Evolutionary conservation across 805 yeast species (phyloP).

Genomic region (Nakazawaea wyomingensis): DNA sequence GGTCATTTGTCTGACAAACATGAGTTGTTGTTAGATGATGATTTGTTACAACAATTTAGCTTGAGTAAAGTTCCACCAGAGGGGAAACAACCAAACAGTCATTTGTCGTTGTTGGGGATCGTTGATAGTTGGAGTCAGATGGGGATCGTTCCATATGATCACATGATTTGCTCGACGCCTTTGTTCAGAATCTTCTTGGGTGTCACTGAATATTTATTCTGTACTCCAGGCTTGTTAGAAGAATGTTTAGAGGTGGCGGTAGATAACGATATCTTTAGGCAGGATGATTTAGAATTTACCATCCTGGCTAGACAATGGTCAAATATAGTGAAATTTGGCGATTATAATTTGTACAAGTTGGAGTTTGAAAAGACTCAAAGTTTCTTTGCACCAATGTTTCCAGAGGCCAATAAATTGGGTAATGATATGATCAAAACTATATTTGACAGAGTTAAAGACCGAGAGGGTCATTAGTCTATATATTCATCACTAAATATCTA

Average conservation of each 20-base stretch:
- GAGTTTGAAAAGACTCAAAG: slow-evolving; percentile 75
- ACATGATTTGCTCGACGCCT: slow-evolving; percentile 95
- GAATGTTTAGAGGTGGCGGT: slow-evolving; percentile 72
- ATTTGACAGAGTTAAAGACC: slow-evolving; percentile 29
- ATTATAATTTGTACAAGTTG: slow-evolving; percentile 62
- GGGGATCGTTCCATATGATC: slow-evolving; percentile 90
- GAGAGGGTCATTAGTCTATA: slow-evolving; percentile 16
- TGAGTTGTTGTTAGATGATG: slow-evolving; percentile 69
- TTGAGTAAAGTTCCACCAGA: slow-evolving; percentile 60
- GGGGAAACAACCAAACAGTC: slow-evolving; percentile 76
- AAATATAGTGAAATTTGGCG: slow-evolving; percentile 68
- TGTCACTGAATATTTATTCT: slow-evolving; percentile 86
- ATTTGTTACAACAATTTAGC: slow-evolving; percentile 72
- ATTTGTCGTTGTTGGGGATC: slow-evolving; percentile 79
- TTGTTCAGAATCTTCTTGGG: slow-evolving; percentile 88
- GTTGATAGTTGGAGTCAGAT: slow-evolving; percentile 90
- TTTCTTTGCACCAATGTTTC: slow-evolving; percentile 82
- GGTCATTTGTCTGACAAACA: slow-evolving; percentile 53
- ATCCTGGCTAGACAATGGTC: slow-evolving; percentile 91
- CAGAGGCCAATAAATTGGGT: slow-evolving; percentile 84
- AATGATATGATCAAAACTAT: slow-evolving; percentile 91
- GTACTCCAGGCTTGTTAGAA: slow-evolving; percentile 79
- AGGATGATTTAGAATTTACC: slow-evolving; percentile 89
- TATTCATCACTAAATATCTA: too few species aligned
- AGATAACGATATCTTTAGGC: slow-evolving; percentile 61